phyloP scores from a whole-genome alignment of 169 alveolate genomes.

The Fabrea salina region DNA sequence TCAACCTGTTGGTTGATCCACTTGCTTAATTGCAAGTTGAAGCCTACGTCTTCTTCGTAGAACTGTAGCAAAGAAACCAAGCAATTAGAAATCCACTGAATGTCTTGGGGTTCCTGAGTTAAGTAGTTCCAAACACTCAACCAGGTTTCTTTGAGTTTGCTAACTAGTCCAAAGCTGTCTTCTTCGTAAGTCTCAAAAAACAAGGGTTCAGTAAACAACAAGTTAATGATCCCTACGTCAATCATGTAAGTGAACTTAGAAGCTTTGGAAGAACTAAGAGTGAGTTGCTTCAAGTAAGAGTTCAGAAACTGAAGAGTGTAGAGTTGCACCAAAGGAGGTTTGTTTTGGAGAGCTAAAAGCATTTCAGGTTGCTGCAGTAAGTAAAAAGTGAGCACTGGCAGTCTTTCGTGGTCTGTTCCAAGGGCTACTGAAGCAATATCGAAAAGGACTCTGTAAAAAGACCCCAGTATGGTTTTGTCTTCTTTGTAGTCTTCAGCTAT shows the following conservation, averaged over 20 bases:
- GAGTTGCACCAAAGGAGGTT: constrained; percentile 8
- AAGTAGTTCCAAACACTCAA: background rate
- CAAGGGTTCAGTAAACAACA: constrained; percentile 8
- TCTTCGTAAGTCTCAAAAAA: background rate
- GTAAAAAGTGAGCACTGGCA: no score
- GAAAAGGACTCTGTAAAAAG: no score
- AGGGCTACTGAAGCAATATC: no score
- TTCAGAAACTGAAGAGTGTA: constrained; percentile 9
- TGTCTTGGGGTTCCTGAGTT: background rate
- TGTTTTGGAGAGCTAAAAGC: no score
- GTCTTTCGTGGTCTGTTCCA: no score
- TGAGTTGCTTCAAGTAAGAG: no score
- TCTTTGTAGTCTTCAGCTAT: no score
- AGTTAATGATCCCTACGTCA: background rate
- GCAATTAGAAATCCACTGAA: background rate
- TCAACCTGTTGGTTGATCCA: background rate
- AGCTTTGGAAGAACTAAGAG: background rate
- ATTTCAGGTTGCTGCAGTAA: no score
- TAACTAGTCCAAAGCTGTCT: background rate
- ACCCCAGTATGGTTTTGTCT: no score
- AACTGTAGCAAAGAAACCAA: background rate
- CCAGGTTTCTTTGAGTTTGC: background rate
- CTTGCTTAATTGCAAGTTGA: background rate
- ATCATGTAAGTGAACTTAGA: background rate
- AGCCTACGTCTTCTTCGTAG: background rate